Evolutionary conservation across 192 early-diverging fungal genomes (phyloP).

Genomic region (Helicostylum pulchrum): DNA sequence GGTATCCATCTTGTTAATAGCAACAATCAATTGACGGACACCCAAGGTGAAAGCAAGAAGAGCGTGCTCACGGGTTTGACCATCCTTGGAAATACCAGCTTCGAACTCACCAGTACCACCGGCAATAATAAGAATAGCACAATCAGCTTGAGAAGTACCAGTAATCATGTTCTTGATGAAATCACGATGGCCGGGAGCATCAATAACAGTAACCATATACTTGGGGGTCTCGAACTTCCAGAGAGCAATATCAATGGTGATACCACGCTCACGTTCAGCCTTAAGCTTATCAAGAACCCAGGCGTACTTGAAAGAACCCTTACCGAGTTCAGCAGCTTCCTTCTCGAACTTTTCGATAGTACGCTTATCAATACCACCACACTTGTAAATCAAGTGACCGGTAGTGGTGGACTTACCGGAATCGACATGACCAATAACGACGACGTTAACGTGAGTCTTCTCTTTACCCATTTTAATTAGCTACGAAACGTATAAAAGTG

Average conservation of each 20-base stretch:
- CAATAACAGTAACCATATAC: constrained; percentile 91
- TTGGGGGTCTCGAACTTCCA: constrained; percentile 97
- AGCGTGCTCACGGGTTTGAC: constrained; percentile 99
- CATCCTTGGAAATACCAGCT: constrained; percentile 98
- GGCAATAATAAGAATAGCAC: constrained; percentile 68
- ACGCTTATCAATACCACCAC: constrained; percentile 99
- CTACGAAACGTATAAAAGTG: neutral
- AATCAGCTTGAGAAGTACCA: constrained; percentile 97
- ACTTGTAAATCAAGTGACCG: constrained; percentile 99
- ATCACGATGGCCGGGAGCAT: constrained; percentile 98
- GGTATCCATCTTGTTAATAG: constrained; percentile 99
- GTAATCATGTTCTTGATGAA: constrained; percentile 99
- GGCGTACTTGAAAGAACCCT: constrained; percentile 99
- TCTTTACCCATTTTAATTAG: constrained; percentile 56
- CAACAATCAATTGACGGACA: constrained; percentile 97
- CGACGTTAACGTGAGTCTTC: constrained; percentile 90
- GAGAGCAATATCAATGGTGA: constrained; percentile 98
- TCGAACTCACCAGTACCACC: constrained; percentile 84
- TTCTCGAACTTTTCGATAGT: constrained; percentile 99
- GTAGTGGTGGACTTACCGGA: constrained; percentile 99
- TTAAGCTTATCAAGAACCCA: constrained; percentile 99
- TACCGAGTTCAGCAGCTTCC: constrained; percentile 98
- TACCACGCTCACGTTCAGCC: constrained; percentile 99
- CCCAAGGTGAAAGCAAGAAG: constrained; percentile 96
- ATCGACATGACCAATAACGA: constrained; percentile 99